These are phyloP conservation scores for Trypanosoma vivax DNA, from an alignment of 208 protist genomes.

Conservation along the genomic window DNA sequence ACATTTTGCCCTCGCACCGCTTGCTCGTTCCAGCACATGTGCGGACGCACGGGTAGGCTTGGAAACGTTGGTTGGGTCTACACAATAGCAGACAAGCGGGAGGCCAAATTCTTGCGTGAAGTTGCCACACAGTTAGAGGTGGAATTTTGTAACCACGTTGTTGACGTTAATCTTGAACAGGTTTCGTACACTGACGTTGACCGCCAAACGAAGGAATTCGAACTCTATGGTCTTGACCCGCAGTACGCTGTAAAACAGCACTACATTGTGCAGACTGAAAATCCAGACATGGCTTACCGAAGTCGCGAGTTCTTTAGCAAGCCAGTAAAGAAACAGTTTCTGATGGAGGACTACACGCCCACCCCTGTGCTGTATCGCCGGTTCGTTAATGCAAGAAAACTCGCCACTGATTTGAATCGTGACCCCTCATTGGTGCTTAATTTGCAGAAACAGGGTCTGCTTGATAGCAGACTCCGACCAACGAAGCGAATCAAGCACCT, in stretches of 20 bases:
- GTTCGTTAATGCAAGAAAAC: slow-evolving; percentile 42
- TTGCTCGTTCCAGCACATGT: slow-evolving; percentile 79
- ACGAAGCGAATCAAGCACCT: slow-evolving; percentile 32
- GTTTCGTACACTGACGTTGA: slow-evolving; percentile 34
- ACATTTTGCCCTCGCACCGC: slow-evolving; percentile 64
- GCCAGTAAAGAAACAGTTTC: slow-evolving; percentile 47
- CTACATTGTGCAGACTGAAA: slow-evolving; percentile 70
- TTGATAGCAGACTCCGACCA: slow-evolving; percentile 38
- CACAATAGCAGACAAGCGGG: slow-evolving; percentile 54
- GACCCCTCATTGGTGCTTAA: slow-evolving; percentile 46
- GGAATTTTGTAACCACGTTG: slow-evolving; percentile 55
- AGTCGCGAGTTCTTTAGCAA: slow-evolving; percentile 75
- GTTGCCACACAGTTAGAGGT: slow-evolving; percentile 56
- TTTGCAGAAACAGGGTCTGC: slow-evolving; percentile 42
- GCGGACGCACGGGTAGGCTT: slow-evolving; percentile 56
- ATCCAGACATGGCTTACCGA: slow-evolving; percentile 59
- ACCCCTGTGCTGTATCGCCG: slow-evolving; percentile 41
- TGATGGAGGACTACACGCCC: slow-evolving; percentile 80
- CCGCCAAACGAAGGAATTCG: slow-evolving; percentile 53
- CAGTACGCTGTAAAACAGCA: slow-evolving; percentile 75
- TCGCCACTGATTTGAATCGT: slow-evolving; percentile 43
- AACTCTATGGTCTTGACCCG: slow-evolving; percentile 73
- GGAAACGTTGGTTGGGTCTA: slow-evolving; percentile 85
- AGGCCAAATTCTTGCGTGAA: slow-evolving; percentile 43
- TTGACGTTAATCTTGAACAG: slow-evolving; percentile 31